Percentiles rank a stretch among this genome's conserved stretches.
Conservation (phyloP, 305 asterid species). For the Fraxinus baroniana region DNA sequence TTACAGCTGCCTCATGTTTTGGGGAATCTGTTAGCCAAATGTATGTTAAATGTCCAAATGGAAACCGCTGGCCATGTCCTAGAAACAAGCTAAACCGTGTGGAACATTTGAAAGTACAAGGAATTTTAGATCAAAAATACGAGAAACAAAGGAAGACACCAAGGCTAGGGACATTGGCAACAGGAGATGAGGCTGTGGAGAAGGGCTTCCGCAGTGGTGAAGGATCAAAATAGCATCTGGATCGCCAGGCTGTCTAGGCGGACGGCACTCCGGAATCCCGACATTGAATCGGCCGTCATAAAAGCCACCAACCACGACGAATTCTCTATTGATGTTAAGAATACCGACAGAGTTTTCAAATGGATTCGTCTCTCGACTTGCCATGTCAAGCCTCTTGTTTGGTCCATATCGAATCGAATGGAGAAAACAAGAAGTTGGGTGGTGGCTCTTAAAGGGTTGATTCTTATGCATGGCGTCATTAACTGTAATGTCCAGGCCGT, state of each 20-base stretch:
- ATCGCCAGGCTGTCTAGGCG: constrained; percentile 49
- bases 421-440: constrained; percentile 56
- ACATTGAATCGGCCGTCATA: constrained; percentile 70
- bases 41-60: neutral
- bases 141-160: neutral
- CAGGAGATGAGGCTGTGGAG: constrained; percentile 75
- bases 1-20: neutral
- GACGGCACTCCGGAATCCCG: constrained; percentile 67
- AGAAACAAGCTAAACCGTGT: constrained; percentile 4
- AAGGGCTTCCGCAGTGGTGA: constrained; percentile 57
- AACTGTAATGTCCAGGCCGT: constrained; percentile 37
- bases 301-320: constrained; percentile 78
- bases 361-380: constrained; percentile 70
- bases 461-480: constrained; percentile 61
- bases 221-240: constrained; percentile 71
- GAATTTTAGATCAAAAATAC: neutral
- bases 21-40: neutral
- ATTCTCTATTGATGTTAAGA: constrained; percentile 38
- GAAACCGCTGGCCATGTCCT: constrained; percentile 4
- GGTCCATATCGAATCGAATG: constrained; percentile 58
- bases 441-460: constrained; percentile 69
- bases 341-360: constrained; percentile 44
- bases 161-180: neutral
- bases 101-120: neutral
- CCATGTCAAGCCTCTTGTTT: constrained; percentile 58